Evolutionary conservation across 768 basidiomycete species (phyloP).

Genomic region (Kwoniella heveanensis): DNA sequence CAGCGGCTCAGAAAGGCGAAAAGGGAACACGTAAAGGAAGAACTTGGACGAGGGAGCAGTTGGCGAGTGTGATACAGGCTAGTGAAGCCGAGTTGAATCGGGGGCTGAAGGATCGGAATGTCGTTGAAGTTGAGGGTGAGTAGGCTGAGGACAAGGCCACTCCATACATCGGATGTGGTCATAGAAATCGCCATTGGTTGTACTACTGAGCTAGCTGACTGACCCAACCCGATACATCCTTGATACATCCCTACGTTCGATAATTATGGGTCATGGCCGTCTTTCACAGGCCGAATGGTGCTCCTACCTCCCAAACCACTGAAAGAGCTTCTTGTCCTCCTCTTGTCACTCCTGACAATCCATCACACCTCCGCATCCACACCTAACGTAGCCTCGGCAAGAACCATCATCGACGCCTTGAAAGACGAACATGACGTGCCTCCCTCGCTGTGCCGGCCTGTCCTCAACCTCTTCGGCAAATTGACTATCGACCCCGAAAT

Average conservation of each 20-base stretch:
- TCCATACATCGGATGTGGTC: too few species aligned
- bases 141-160: background rate
- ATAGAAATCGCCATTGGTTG: too few species aligned
- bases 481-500: background rate
- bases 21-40: constrained; percentile 18
- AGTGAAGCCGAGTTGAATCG: constrained; percentile 72
- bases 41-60: constrained; percentile 65
- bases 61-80: constrained; percentile 71
- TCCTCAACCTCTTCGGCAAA: constrained; percentile 84
- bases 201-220: too few species aligned
- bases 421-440: constrained; percentile 74
- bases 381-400: constrained; percentile 4
- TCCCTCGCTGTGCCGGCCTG: constrained; percentile 65
- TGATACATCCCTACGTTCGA: background rate
- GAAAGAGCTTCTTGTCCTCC: constrained; percentile 65
- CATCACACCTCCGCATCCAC: constrained; percentile 35
- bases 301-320: constrained; percentile 63
- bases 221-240: too few species aligned
- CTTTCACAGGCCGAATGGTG: constrained; percentile 66
- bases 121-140: constrained; percentile 73
- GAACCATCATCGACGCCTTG: constrained; percentile 62
- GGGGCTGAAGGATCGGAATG: constrained; percentile 68
- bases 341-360: constrained; percentile 74
- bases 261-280: background rate
- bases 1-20: constrained; percentile 55